Evolutionary conservation across 768 basidiomycete species (phyloP).

Genomic region (Russula compacta): DNA sequence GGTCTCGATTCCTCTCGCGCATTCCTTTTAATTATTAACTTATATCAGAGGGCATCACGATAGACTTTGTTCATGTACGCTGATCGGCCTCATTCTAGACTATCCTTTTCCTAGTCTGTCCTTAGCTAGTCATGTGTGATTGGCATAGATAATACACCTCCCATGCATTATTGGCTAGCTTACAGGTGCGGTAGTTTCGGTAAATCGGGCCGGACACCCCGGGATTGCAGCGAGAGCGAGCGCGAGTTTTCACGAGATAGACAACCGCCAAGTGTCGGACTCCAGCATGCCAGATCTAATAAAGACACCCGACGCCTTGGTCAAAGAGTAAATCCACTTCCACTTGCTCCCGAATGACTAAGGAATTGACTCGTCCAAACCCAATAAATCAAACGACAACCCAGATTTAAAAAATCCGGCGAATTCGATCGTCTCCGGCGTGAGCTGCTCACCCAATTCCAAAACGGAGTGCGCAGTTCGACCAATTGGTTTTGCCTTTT

Average conservation of each 20-base stretch:
- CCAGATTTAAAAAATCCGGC: conserved; percentile 66
- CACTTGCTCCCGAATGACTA: neutral
- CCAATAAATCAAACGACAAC: neutral
- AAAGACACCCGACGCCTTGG: conserved; percentile 16
- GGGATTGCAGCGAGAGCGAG: too few relatives aligned
- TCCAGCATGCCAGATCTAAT: conserved; percentile 11
- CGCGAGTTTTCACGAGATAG: too few relatives aligned
- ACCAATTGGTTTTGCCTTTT: neutral
- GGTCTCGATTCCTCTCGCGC: neutral
- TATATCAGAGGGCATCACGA: conserved; percentile 1
- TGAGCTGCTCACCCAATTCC: conserved; percentile 51
- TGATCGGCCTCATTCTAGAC: neutral
- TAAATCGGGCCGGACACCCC: too few relatives aligned
- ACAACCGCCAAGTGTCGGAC: too few relatives aligned
- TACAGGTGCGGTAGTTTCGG: too few relatives aligned
- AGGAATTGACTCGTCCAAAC: neutral
- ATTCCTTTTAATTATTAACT: neutral
- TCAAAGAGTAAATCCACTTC: conserved; percentile 9
- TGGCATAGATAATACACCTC: conserved; percentile 8
- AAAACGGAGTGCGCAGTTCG: conserved; percentile 39
- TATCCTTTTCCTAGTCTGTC: conserved; percentile 8
- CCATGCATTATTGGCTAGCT: neutral
- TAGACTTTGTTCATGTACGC: neutral
- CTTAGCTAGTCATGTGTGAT: conserved; percentile 13
- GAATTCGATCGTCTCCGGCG: conserved; percentile 63